Base-by-base conservation (phyloP, 2,329 filamentous ascomycete genomes). In the Aspergillus calidoustus region DNA sequence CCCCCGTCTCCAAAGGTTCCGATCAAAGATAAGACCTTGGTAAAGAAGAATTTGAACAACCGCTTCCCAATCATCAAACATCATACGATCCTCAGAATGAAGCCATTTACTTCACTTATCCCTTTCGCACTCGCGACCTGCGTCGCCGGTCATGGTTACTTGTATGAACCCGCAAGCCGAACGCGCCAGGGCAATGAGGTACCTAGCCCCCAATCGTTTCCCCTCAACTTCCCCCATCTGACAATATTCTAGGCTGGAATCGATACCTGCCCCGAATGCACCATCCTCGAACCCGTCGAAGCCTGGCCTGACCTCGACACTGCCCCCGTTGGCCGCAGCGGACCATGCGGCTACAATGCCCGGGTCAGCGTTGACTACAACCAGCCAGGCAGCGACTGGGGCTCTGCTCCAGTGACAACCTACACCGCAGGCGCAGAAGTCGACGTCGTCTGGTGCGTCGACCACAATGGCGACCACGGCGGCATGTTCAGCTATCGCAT, bases 401-500 rank as follows among this genome's bases (percentile, higher is more conserved):
- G 83, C 23, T 74, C 69, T 9, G 57, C 71, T 0, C 71, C 77
- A 0, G 80, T 84, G 0, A 77, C 69, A 1, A 82, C 77, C 1
- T 85, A 84, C 70, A 71, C 71, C 0, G 72, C 80, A 0, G 83
- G 83, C 0, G 72, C 84, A 8, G 71, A 77, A 0, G 71, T 85
- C 28, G 80, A 83, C 23, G 83, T 85, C 0, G 74, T 84, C 68
- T 86, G 84, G 84, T 86, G 84, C 57, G 78, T 85, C 22, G 84
- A 86, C 66, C 73, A 84, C 71, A 86, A 85, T 64, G 84, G 84
- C 0, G 83, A 86, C 65, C 83, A 86, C 64, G 83, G 83, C 25
- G 84, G 83, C 70, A 85, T 85, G 83, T 86, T 84, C 71, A 78
- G 71, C 65, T 86, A 84, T 70, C 81, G 83, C 9, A 80, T 85